phyloP scores from a whole-genome alignment of 352 stramenopile species.

The Globisporangium solare region DNA sequence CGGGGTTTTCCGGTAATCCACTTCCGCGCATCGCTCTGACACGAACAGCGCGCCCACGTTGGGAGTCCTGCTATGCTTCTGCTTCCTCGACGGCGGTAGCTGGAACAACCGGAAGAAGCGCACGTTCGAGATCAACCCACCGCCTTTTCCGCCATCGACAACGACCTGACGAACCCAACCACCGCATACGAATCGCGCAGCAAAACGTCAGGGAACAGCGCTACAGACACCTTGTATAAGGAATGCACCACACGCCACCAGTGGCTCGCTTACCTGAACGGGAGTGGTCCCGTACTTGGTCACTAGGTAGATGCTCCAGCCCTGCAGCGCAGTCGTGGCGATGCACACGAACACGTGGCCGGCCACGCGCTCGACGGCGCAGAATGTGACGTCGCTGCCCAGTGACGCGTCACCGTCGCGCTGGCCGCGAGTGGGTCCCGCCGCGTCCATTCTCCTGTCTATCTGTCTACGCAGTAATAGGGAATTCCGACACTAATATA shows the following conservation, averaged over 20 bases:
- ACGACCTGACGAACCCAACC: constrained; percentile 29
- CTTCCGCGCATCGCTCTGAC: constrained; percentile 34
- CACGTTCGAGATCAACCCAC: constrained; percentile 35
- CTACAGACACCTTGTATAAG: too few relatives aligned
- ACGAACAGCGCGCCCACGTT: constrained; percentile 43
- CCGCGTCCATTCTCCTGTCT: background rate
- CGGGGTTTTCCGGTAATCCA: constrained; percentile 19
- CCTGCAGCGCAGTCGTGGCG: constrained; percentile 33
- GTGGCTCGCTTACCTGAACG: constrained; percentile 32
- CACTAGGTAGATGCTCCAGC: constrained; percentile 62
- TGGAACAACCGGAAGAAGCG: constrained; percentile 63
- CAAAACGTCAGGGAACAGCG: background rate
- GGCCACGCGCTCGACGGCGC: constrained; percentile 49
- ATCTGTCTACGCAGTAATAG: background rate
- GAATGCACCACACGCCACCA: background rate
- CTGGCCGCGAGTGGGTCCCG: background rate
- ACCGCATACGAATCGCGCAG: constrained; percentile 2
- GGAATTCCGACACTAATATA: background rate
- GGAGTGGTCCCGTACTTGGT: constrained; percentile 47
- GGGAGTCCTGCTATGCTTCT: background rate
- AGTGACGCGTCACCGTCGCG: constrained; percentile 11
- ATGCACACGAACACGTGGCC: constrained; percentile 46
- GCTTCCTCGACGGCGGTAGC: constrained; percentile 5
- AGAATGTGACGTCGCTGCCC: constrained; percentile 51
- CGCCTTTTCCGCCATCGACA: constrained; percentile 37